Evolutionary conservation across 345 rosid species (phyloP).

Genomic region (Cardiospermum halicacabum): DNA sequence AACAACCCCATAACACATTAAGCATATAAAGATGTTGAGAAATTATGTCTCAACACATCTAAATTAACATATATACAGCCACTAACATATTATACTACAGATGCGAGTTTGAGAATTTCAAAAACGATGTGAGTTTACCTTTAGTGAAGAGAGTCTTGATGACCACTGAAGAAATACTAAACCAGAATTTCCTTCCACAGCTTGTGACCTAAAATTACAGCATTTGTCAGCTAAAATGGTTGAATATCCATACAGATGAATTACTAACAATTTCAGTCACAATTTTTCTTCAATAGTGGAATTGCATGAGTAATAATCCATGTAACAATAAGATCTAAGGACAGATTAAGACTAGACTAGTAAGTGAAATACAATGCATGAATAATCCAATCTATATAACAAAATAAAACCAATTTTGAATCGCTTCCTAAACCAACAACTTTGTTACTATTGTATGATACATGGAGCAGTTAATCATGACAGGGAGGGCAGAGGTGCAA

Average conservation of each 20-base stretch:
- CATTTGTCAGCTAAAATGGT: slow-evolving; percentile 11
- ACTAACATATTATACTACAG: not conserved
- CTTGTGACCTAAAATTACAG: slow-evolving; percentile 55
- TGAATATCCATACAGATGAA: not conserved
- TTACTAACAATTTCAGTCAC: too few relatives aligned
- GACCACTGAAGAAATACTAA: slow-evolving; percentile 50
- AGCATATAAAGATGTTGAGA: not conserved
- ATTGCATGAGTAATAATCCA: too few relatives aligned
- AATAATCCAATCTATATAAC: not conserved
- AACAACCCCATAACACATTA: not conserved
- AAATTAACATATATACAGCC: slow-evolving; percentile 2
- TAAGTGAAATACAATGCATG: not conserved
- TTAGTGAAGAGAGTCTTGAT: slow-evolving; percentile 56
- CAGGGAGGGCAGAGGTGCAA: slow-evolving; percentile 9
- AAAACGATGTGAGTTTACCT: slow-evolving; percentile 46
- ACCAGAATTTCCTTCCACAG: slow-evolving; percentile 41
- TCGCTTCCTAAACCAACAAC: not conserved
- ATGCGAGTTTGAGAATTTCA: slow-evolving; percentile 17
- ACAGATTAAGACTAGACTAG: not conserved
- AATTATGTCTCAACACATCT: not conserved
- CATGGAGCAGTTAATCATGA: not conserved
- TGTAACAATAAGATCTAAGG: not conserved
- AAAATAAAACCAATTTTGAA: not conserved
- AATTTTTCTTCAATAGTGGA: too few relatives aligned
- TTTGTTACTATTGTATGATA: not conserved